These are phyloP conservation scores for Camelina neglecta DNA, from an alignment of 345 rosid genomes.

Conservation along the genomic window DNA sequence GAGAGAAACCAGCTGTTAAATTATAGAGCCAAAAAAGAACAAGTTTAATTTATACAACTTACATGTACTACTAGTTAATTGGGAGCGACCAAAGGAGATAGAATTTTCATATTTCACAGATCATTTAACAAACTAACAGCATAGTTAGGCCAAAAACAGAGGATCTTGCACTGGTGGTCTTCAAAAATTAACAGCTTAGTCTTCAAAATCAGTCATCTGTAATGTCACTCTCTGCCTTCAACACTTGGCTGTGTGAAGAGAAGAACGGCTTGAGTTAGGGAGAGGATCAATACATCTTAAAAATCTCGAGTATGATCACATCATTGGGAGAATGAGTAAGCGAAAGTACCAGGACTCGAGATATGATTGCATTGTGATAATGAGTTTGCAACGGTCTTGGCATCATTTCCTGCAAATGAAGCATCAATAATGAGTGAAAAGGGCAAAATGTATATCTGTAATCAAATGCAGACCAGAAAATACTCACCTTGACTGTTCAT, in stretches of 20 bases:
- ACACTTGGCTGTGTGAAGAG: conserved; percentile 50
- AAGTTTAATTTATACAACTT: conserved; percentile 27
- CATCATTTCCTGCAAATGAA: conserved; percentile 51
- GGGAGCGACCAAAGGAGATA: background rate
- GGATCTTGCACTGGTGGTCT: conserved; percentile 6
- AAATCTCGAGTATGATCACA: background rate
- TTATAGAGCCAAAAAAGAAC: background rate
- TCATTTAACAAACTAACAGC: background rate
- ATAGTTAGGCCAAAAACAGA: conserved; percentile 7
- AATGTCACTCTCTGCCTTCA: conserved; percentile 28
- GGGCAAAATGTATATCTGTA: background rate
- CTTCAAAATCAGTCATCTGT: conserved; percentile 38
- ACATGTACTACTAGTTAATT: background rate
- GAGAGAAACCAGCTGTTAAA: conserved; percentile 19
- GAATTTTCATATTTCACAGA: conserved; percentile 1
- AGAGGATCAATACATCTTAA: background rate
- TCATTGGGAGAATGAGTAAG: background rate
- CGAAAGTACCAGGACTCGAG: conserved; percentile 57
- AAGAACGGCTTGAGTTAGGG: background rate
- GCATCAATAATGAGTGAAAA: conserved; percentile 10
- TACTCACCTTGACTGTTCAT: conserved; percentile 48
- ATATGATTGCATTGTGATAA: conserved; percentile 57
- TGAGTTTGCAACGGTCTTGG: conserved; percentile 52
- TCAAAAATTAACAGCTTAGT: conserved; percentile 14
- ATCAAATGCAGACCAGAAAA: background rate